Evolutionary conservation across 495 filamentous ascomycete genomes (phyloP), one percentile per base, ranked within the genome.

Genomic region (Penicillium robsamsonii): DNA sequence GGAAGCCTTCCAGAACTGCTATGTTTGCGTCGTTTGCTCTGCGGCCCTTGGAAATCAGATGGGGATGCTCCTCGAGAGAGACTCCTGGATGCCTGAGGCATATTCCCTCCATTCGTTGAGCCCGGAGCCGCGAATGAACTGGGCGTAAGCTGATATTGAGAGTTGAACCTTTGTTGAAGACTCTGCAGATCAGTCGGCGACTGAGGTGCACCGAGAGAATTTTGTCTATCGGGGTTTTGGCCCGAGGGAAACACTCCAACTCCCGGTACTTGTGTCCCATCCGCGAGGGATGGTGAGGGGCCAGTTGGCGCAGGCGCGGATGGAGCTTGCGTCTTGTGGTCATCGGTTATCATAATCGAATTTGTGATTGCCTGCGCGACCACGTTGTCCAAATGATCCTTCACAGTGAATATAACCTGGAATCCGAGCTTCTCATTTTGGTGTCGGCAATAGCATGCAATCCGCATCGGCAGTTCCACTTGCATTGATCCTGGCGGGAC

Each of bases 361-460:
- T 84, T 82, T 5, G 90, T 91, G 25, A 96, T 86, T n/a, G 83
- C 81, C 64, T 97, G 93, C 18, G 91, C 88, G 47, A 96, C 70
- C 20, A 95, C 71, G 41, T 84, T 84, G 64, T 83, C 85, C 50
- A 80, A 63, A 58, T 86, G 81, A 74, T 96, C 89, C 64, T 92
- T 95, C 50, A 97, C 74, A 3, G 93, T 97, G 66, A 96, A 94
- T 30, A 97, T 95, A 60, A 97, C 90, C 64, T 90, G 88, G 62
- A 96, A 97, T 3, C 93, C 93, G 52, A 86, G 72, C 66, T 96
- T 96, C 72, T 97, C 93, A 37, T 84, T 81, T 55, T 97, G 93
- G 67, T 97, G 93, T 4, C 93, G 84, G 70, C 93, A 96, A 72
- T 97, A 97, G 70, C 93, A 97, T 5, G 92, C 90, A 62, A 97